These are phyloP conservation scores for Leccinum truebloodii DNA, from an alignment of 768 basidiomycete genomes.

Conservation along the genomic window DNA sequence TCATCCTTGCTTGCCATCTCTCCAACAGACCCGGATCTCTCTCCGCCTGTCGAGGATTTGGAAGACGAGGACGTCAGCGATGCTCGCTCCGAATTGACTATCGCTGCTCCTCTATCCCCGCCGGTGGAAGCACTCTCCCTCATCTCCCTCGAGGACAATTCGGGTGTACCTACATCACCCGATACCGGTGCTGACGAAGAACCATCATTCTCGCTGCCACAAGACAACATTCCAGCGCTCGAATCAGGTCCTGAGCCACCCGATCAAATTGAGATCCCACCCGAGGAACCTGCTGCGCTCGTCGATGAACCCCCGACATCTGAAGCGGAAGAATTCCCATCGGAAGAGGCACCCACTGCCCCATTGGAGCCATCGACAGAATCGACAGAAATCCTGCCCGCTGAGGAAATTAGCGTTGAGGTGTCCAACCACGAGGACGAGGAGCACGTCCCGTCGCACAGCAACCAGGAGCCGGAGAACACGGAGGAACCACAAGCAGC, in stretches of 20 bases:
- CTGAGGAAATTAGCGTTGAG: constrained; percentile 1
- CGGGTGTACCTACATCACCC: background rate
- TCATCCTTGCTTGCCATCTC: constrained; percentile 14
- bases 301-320: constrained; percentile 4
- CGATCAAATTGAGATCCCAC: background rate
- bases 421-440: constrained; percentile 13
- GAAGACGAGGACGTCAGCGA: constrained; percentile 29
- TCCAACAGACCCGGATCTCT: constrained; percentile 3
- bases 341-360: constrained; percentile 11
- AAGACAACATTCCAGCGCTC: constrained; percentile 4
- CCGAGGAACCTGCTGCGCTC: constrained; percentile 1
- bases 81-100: constrained; percentile 20
- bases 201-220: constrained; percentile 1
- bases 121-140: constrained; percentile 30
- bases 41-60: constrained; percentile 22
- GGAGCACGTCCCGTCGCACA: background rate
- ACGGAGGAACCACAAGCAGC: constrained; percentile 8
- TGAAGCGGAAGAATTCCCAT: constrained; percentile 6
- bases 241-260: constrained; percentile 16
- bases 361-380: constrained; percentile 9
- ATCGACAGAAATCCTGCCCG: constrained; percentile 2
- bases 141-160: constrained; percentile 25
- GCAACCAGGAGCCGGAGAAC: constrained; percentile 1
- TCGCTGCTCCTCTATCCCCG: constrained; percentile 26
- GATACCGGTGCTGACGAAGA: constrained; percentile 1